phyloP scores from a whole-genome alignment of 768 basidiomycete genomes.

The Russula sp. region DNA sequence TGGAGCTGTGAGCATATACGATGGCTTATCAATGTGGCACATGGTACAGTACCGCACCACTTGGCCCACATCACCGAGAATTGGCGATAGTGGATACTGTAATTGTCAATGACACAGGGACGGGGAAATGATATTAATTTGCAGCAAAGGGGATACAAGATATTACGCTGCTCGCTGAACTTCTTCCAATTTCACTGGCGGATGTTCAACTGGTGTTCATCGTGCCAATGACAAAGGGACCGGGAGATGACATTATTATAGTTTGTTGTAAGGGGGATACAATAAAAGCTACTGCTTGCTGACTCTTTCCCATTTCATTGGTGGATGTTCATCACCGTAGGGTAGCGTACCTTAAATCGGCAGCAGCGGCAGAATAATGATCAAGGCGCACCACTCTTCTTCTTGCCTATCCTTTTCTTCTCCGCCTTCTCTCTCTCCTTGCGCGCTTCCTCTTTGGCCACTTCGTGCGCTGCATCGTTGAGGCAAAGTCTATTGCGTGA shows the following conservation, averaged over 20 bases:
- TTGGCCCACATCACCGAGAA: too few species aligned
- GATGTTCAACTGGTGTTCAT: background rate
- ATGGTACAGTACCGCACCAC: too few species aligned
- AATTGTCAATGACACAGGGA: background rate
- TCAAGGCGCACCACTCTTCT: conserved; percentile 31
- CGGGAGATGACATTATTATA: background rate
- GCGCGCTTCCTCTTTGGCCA: conserved; percentile 66
- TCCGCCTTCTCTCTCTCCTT: conserved; percentile 54
- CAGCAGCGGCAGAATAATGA: background rate
- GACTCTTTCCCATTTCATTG: background rate
- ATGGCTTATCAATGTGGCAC: background rate
- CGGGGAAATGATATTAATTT: background rate
- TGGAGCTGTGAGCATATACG: too few species aligned
- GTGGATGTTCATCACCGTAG: background rate
- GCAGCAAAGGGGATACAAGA: background rate
- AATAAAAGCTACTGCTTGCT: background rate
- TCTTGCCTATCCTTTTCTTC: conserved; percentile 48
- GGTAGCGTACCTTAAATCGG: background rate
- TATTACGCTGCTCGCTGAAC: too few species aligned
- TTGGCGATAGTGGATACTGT: background rate
- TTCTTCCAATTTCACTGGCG: background rate
- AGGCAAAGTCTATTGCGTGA: conserved; percentile 87
- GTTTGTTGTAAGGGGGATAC: background rate
- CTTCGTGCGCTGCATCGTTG: conserved; percentile 81
- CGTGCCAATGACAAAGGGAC: background rate